Evolutionary conservation across 1,284 basidiomycete genomes (phyloP), one percentile per base, ranked within the genome.

Genomic region (Anthracocystis setariae): DNA sequence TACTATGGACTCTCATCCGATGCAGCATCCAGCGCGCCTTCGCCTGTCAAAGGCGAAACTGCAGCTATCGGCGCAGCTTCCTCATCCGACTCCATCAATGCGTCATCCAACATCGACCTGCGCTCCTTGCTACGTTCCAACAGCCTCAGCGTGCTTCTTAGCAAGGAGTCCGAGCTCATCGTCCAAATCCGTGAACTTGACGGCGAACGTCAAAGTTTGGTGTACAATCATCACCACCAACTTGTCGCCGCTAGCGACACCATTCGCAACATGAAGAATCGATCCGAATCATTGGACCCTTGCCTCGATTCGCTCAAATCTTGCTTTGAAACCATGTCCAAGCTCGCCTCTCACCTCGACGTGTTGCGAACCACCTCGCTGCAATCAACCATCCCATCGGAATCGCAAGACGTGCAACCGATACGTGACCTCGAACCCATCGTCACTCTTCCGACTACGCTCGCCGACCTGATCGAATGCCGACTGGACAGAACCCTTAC

Each of bases 181-280:
- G 74, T 70, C 23, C 73, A 94, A 83, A 94, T 95, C 62, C 87
- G 91, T 42, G 88, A 94, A 71, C 84, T 95, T 5, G 92, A 94
- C 61, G 89, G 90, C 73, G 93, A 94, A 80, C 87, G 92, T 29
- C 93, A 95, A 81, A 91, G 91, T 20, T 85, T 95, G 37, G 93
- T 95, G 3, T 95, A 95, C 82, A 94, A 95, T 74, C 93, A 95
- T 77, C 93, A 95, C 78, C 92, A 94, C 73, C 93, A 95, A 77
- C 88, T 95, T 20, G 93, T 95, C 46, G 91, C 91, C 1, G 93
- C 93, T 1, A 92, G 90, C 70, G 92, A 93, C 76, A 95, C 93
- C 7, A 94, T 95, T 67, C 88, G 89, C 61, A 89, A 90, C 21
- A 75, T 81, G 67, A 72, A 78, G 46, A 33, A 42, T 46, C 62